Base-by-base conservation (phyloP, 768 basidiomycete genomes). In the Lactarius tabidus region DNA sequence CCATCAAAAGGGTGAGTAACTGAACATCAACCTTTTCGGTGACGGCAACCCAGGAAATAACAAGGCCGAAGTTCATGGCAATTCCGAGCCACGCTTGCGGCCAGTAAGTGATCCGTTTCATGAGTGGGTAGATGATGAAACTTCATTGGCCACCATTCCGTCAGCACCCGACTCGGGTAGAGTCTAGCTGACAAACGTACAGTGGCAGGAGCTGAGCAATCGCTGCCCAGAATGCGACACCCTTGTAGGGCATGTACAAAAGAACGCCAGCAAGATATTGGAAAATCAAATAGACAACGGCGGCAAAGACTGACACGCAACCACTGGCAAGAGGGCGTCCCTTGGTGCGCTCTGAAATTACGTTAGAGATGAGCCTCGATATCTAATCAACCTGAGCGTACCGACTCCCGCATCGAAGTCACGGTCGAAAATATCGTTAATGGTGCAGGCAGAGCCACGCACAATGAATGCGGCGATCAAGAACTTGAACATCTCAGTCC, bases 51-150 rank as follows among this genome's bases (percentile, higher is more conserved):
- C 82, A 85, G 1, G 81, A 75, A 4, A 82, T 80, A 35, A 81
- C 71, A 61, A 82, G 61, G 9, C 83, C 80, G 39, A 83, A 82
- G 68, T 82, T 84, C 81, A 84, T 84, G 23, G 67, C 63, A 59
- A 69, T 66, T 29, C 85, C 84, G 2, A 86, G 79, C 83, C 83
- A 85, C 0, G 84, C 84, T 68, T 86, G 85, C 0, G 85, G 85
- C 84, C 84, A 86, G 67, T 85, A 74, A 0, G 85, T 86, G 45
- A 80, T 72, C 7, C 84, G 78, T 67, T 86, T 86, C 58, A 84
- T 74, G 20, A 85, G 75, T 9, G 85, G 85, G 71, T 83, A 84
- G 57, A 82, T 72, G 39, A 68, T 65, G 60, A 69, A 69, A 9
- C 76, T 75, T 10, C 23, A 65, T 48, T 56, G 33, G 68, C 69